Evolutionary conservation across 495 filamentous ascomycete genomes (phyloP).

Genomic region (Aspergillus cavernicola): DNA sequence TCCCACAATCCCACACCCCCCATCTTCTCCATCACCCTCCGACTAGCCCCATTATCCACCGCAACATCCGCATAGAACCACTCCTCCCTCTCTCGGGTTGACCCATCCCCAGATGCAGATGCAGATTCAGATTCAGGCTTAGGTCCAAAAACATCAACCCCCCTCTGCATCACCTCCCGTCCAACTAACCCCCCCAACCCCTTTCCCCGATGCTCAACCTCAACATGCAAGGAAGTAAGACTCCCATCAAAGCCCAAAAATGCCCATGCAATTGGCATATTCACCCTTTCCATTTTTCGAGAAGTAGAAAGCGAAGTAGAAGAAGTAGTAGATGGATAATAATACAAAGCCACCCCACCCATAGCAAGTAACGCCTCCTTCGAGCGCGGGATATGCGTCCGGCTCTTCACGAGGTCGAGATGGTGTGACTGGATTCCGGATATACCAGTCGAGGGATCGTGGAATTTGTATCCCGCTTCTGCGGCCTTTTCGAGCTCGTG

Average conservation of each 20-base stretch:
- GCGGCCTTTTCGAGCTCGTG: not conserved
- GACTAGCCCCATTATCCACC: not conserved
- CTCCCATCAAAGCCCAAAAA: conserved; percentile 47
- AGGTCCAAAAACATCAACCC: conserved; percentile 19
- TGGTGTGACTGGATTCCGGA: conserved; percentile 25
- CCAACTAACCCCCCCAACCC: conserved; percentile 41
- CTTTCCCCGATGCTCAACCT: conserved; percentile 42
- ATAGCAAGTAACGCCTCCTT: conserved; percentile 27
- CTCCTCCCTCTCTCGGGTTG: not conserved
- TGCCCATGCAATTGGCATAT: conserved; percentile 39
- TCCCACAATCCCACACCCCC: not conserved
- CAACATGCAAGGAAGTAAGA: conserved; percentile 47
- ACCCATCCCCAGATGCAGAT: too few relatives aligned
- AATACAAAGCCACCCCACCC: conserved; percentile 34
- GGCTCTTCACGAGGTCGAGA: conserved; percentile 34
- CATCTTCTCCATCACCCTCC: conserved; percentile 12
- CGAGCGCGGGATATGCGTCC: conserved; percentile 38
- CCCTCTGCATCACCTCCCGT: conserved; percentile 30
- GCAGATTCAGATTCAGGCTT: not conserved
- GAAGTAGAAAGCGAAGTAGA: conserved; percentile 1
- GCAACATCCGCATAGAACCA: conserved; percentile 8
- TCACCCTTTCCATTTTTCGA: conserved; percentile 9
- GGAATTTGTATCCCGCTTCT: conserved; percentile 27
- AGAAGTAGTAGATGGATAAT: conserved; percentile 4
- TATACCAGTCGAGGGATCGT: conserved; percentile 18